Evolutionary conservation across 2,329 filamentous ascomycete genomes (phyloP), one percentile per base, ranked within the genome.

Genomic region (Fusarium falciforme): DNA sequence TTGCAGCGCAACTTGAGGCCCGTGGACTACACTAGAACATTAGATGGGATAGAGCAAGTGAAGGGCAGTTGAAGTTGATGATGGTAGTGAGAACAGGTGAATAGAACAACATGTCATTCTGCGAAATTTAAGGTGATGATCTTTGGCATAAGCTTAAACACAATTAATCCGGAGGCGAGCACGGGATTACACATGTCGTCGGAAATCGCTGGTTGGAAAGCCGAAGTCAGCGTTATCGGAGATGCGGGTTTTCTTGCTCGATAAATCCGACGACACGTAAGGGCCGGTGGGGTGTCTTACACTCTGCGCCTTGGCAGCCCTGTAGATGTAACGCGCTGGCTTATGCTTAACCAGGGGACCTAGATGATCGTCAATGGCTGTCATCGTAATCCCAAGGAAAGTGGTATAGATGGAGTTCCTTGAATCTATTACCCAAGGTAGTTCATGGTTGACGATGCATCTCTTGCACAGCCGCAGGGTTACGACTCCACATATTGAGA

Each of bases 251-350:
- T 36, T n/a, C 33, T 27, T 11, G 5, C 1, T 25, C 17, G 4
- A 31, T 44, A 71, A 70, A 71, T 38, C 68, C 68, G 68, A 62
- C 38, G 67, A 62, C 66, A 47, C 66, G 67, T 65, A 54, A 54
- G 20, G 40, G 20, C 14, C 16, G 27, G 22, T 36, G 22, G 55
- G 20, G 31, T 17, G 42, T 47, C 54, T 35, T 42, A 64, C 42
- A 29, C 35, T 31, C n/a, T 16, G 9, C 14, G 22, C 16, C 59
- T 61, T 47, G 42, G 59, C 59, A 7, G 9, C n/a, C 29, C 27
- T 44, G 25, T 22, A 29, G 58, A 31, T 60, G 25, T 16, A 25
- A 66, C 27, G 38, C n/a, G 8, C 27, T 36, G 6, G 33, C 36
- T 20, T 36, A 71, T 38, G 68, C 58, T 67, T 71, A 62, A 47